phyloP scores from a whole-genome alignment of 2,329 filamentous ascomycete genomes.

The Stachybotrys chartarum region DNA sequence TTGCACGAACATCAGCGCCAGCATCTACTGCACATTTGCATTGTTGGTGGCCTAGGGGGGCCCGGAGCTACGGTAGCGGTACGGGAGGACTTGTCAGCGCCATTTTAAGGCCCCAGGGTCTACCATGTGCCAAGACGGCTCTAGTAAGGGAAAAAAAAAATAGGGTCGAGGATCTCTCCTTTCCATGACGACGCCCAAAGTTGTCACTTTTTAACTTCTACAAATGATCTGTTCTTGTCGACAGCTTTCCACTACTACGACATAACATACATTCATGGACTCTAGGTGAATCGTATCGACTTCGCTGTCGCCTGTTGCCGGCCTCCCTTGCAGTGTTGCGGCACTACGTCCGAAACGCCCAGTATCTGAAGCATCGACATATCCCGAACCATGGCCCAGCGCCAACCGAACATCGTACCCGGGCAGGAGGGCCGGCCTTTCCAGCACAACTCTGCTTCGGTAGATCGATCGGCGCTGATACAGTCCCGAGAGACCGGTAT shows the following conservation, averaged over 20 bases:
- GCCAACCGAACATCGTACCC: constrained; percentile 19
- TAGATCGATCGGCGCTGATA: constrained; percentile 33
- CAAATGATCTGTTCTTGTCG: not conserved
- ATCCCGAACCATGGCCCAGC: constrained; percentile 22
- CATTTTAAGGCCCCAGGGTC: not conserved
- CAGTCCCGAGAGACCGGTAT: constrained; percentile 58
- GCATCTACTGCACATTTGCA: too few species aligned
- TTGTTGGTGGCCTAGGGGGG: too few species aligned
- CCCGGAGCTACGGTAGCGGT: not conserved
- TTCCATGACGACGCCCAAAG: not conserved
- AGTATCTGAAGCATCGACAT: not conserved
- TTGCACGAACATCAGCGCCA: too few species aligned
- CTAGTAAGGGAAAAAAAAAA: not conserved
- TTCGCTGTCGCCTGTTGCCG: not conserved
- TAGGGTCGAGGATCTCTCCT: not conserved
- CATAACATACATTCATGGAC: not conserved
- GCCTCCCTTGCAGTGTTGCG: not conserved
- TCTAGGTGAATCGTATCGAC: not conserved
- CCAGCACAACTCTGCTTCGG: constrained; percentile 18
- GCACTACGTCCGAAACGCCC: not conserved
- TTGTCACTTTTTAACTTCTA: not conserved
- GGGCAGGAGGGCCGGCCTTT: constrained; percentile 24
- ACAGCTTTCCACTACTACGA: not conserved
- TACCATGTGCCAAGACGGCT: not conserved
- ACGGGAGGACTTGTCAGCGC: not conserved